A percentile compares a stretch with the other conserved stretches of the same genome.
These are phyloP conservation scores for Trichosanthes cucumerina DNA, from an alignment of 306 rosid genomes.

Conservation along the genomic window DNA sequence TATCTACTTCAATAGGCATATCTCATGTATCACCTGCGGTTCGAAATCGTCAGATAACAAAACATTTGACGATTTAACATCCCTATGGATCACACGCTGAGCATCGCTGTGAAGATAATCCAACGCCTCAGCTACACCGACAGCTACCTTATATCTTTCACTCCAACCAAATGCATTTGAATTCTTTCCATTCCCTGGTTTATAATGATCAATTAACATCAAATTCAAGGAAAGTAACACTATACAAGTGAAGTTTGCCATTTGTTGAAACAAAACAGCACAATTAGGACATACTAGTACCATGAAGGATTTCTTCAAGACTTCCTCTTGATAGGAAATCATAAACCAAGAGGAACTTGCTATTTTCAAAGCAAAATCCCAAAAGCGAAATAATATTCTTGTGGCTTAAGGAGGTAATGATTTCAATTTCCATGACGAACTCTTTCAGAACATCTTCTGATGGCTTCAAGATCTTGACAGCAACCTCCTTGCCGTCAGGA, in stretches of 20 bases:
- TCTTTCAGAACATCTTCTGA: conserved; percentile 70
- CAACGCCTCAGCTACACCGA: conserved; percentile 86
- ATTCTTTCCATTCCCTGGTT: conserved; percentile 54
- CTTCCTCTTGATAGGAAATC: conserved; percentile 92
- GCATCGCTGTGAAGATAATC: conserved; percentile 61
- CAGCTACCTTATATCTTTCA: conserved; percentile 82
- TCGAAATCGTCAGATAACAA: conserved; percentile 81
- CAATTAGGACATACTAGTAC: conserved; percentile 20
- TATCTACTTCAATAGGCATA: not conserved
- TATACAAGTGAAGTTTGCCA: not conserved
- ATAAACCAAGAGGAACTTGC: conserved; percentile 76
- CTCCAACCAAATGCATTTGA: conserved; percentile 62
- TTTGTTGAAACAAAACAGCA: not conserved
- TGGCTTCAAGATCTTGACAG: conserved; percentile 83
- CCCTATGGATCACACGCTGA: conserved; percentile 77
- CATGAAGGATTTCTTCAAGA: conserved; percentile 94
- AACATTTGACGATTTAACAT: conserved; percentile 81
- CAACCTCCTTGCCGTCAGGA: conserved; percentile 80
- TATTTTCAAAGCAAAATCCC: conserved; percentile 87
- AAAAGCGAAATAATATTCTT: conserved; percentile 74
- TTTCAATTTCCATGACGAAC: conserved; percentile 77
- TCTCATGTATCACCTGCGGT: conserved; percentile 56
- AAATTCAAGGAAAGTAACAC: conserved; percentile 4
- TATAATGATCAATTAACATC: not conserved
- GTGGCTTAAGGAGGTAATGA: conserved; percentile 71